Evolutionary conservation across 2,329 filamentous ascomycete genomes (phyloP).

Genomic region (Penicillium sp.): DNA sequence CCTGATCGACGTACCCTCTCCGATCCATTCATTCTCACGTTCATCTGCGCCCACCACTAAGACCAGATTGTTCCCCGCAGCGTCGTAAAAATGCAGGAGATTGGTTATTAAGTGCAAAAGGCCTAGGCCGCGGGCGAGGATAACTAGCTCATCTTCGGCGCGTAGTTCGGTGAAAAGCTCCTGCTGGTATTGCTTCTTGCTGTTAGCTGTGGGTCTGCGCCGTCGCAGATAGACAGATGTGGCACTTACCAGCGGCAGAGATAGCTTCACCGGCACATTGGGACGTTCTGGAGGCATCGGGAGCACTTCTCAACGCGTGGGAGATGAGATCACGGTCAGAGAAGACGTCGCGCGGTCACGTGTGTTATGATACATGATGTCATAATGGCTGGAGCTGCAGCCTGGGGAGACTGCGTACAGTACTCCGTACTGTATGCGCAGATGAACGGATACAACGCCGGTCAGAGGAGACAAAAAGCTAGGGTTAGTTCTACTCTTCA

Average conservation of each 20-base stretch:
- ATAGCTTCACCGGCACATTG: conserved; percentile 57
- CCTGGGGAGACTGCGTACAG: too few relatives aligned
- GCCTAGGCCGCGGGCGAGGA: conserved; percentile 87
- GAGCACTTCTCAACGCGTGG: conserved; percentile 28
- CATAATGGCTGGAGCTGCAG: conserved; percentile 1
- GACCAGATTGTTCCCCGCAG: conserved; percentile 87
- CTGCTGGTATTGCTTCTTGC: conserved; percentile 74
- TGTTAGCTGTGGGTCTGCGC: conserved; percentile 14
- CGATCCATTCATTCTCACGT: conserved; percentile 93
- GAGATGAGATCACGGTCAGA: not conserved
- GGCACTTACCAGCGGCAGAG: conserved; percentile 54
- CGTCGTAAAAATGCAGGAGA: conserved; percentile 93
- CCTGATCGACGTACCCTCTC: conserved; percentile 56
- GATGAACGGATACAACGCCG: too few relatives aligned
- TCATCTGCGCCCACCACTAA: conserved; percentile 86
- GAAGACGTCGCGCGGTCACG: conserved; percentile 16
- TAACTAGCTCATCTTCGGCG: conserved; percentile 85
- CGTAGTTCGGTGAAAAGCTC: conserved; percentile 88
- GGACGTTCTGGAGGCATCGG: conserved; percentile 44
- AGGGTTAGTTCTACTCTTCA: not conserved
- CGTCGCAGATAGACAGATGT: not conserved
- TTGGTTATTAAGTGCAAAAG: conserved; percentile 92
- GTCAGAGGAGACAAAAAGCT: too few relatives aligned
- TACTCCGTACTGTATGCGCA: too few relatives aligned
- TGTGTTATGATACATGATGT: conserved; percentile 16